phyloP scores from a whole-genome alignment of 208 protist species.

The Leishmania major region DNA sequence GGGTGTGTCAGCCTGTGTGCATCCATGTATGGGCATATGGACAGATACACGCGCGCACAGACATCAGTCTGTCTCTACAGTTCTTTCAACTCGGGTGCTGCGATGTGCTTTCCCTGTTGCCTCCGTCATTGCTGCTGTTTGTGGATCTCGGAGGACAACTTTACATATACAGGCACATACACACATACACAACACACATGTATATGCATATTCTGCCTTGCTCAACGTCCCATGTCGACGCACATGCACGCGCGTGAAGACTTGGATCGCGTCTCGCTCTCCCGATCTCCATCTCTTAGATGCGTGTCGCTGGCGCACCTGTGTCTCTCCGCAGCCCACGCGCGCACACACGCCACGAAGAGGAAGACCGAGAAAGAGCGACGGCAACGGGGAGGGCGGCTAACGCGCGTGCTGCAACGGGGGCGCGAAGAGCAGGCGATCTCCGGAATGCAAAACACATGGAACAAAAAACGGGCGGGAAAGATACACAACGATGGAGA shows the following conservation, averaged over 20 bases:
- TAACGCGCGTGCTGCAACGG: not conserved
- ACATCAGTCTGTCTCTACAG: not conserved
- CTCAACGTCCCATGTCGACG: not conserved
- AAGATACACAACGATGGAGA: not conserved
- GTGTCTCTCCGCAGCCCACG: not conserved
- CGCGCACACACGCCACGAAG: not conserved
- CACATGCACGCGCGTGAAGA: not conserved
- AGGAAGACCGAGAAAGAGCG: not conserved
- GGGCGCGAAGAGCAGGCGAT: not conserved
- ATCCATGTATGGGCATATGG: too few species aligned
- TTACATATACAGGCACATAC: constrained; percentile 2
- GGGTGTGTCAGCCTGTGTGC: too few species aligned
- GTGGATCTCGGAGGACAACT: not conserved
- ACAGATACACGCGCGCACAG: too few species aligned
- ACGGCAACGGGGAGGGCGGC: not conserved
- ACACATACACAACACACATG: not conserved
- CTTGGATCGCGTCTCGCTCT: too few species aligned
- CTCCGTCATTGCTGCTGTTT: not conserved
- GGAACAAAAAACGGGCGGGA: not conserved
- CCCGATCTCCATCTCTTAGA: not conserved
- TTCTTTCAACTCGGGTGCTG: not conserved
- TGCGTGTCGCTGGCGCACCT: not conserved
- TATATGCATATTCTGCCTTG: not conserved
- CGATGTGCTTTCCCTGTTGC: not conserved
- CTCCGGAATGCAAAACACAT: not conserved